Conservation (phyloP, 306 rosid species). For the Inga leiocalycina region DNA sequence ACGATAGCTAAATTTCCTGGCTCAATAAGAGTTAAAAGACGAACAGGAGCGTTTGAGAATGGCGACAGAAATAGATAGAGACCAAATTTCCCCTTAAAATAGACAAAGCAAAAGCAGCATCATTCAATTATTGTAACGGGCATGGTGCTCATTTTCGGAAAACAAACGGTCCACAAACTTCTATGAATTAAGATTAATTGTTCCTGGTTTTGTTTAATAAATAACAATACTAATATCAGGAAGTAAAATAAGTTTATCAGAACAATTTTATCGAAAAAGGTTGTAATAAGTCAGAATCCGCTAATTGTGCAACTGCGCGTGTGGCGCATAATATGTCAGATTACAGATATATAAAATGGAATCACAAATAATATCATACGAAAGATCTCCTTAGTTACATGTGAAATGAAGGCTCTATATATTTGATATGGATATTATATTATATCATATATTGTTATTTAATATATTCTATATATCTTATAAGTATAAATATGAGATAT, state of each 20-base stretch:
- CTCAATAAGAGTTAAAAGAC: constrained; percentile 15
- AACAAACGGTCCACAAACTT: neutral
- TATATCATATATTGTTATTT: too few relatives aligned
- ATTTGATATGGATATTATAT: too few relatives aligned
- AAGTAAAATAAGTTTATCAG: neutral
- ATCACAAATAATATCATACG: neutral
- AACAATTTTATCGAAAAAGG: constrained; percentile 3
- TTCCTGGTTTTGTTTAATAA: too few relatives aligned
- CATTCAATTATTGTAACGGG: neutral
- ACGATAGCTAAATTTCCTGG: constrained; percentile 15
- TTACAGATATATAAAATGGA: neutral
- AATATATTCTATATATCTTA: too few relatives aligned
- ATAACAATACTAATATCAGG: too few relatives aligned
- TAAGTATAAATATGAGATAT: too few relatives aligned
- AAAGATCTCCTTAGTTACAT: constrained; percentile 21
- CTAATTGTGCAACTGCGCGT: neutral
- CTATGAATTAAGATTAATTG: too few relatives aligned
- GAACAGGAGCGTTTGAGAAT: constrained; percentile 7
- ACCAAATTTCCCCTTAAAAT: constrained; percentile 4
- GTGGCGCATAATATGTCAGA: constrained; percentile 4
- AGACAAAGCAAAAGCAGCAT: constrained; percentile 6
- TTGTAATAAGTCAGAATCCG: constrained; percentile 23
- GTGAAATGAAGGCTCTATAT: constrained; percentile 26
- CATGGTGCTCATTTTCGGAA: constrained; percentile 12
- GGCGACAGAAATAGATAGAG: constrained; percentile 2